phyloP scores from a whole-genome alignment of 345 rosid genomes.

The Brassica nigra region DNA sequence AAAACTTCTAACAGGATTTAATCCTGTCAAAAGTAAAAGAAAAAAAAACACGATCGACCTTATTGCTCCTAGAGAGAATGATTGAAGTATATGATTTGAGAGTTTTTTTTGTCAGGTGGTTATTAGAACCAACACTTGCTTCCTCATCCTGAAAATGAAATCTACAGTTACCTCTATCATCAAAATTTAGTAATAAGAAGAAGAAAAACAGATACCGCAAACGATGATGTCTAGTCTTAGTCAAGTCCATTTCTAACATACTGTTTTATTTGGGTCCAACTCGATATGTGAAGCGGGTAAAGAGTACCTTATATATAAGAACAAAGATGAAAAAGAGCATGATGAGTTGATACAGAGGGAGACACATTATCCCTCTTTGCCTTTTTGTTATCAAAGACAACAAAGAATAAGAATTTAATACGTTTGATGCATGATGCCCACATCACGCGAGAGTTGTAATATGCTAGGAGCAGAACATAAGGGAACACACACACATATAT shows the following conservation, averaged over 20 bases:
- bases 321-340: too few species aligned
- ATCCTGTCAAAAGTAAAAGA: not conserved
- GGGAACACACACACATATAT: not conserved
- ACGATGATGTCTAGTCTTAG: not conserved
- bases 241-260: not conserved
- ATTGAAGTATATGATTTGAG: not conserved
- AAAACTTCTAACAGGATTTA: not conserved
- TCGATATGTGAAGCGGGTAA: not conserved
- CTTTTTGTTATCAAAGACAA: too few species aligned
- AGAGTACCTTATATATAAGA: not conserved
- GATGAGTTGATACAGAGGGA: too few species aligned
- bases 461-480: not conserved
- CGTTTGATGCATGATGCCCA: too few species aligned
- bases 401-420: not conserved
- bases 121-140: not conserved
- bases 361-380: too few species aligned
- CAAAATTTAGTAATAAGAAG: too few species aligned
- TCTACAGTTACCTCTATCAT: not conserved
- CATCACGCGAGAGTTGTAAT: not conserved
- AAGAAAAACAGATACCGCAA: not conserved
- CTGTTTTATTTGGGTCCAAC: not conserved
- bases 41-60: not conserved
- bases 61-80: constrained; percentile 2
- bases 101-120: not conserved
- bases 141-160: not conserved